Evolutionary conservation across 805 yeast species (phyloP).

Genomic region (Dipodascopsis tothii): DNA sequence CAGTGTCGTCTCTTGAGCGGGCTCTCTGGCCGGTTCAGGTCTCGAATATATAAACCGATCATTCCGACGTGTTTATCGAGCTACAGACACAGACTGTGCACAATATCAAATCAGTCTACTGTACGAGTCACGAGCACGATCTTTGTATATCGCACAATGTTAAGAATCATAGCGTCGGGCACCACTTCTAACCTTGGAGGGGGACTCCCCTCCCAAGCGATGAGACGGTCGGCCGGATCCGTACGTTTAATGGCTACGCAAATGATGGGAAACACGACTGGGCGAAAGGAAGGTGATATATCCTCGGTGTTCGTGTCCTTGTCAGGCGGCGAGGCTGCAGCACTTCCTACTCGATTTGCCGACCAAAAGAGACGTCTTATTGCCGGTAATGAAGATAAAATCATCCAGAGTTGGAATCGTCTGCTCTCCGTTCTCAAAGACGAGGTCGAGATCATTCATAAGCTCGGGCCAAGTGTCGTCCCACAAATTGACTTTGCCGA

Average conservation of each 20-base stretch:
- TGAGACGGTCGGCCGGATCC: no score
- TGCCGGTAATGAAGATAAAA: conserved; percentile 1
- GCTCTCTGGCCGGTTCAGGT: no score
- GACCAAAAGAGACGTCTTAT: conserved; percentile 4
- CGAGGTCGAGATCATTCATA: conserved; percentile 3
- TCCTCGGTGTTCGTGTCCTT: conserved; percentile 13
- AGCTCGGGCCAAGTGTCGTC: conserved; percentile 4
- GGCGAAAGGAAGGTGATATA: conserved; percentile 6
- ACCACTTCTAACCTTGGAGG: no score
- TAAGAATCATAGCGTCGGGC: no score
- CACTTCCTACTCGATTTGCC: conserved; percentile 8
- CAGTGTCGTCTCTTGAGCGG: no score
- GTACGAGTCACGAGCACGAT: no score
- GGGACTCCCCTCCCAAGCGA: no score
- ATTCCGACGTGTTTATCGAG: no score
- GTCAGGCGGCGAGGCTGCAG: conserved; percentile 3
- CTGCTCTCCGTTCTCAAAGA: conserved; percentile 2
- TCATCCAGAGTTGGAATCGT: conserved; percentile 8
- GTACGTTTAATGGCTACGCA: neutral
- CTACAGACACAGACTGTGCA: no score
- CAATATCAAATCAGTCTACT: no score
- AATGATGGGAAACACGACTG: neutral
- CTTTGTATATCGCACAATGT: no score
- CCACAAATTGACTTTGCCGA: conserved; percentile 4
- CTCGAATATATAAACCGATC: no score